Evolutionary conservation across 2,329 filamentous ascomycete species (phyloP), one percentile per base, ranked within the genome.

Genomic region (Diplodia seriata): DNA sequence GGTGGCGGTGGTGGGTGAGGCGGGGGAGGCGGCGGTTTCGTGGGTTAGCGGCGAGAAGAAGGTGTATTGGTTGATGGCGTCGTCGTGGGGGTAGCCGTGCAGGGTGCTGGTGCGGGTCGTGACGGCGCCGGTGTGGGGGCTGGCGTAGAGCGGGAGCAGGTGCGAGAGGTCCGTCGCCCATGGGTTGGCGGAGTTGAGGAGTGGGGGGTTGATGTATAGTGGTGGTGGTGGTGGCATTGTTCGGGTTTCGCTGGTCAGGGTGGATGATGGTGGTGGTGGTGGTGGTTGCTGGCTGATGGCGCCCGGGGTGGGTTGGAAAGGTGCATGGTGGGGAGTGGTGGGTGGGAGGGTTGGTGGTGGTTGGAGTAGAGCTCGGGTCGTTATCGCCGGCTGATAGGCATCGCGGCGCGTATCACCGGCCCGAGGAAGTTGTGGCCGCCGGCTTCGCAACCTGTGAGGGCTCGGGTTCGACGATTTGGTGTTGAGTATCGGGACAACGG

Each of bases 161-260:
- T 93, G 86, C 4, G 85, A 81, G 5, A 85, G 77, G 2, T 85
- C 87, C 0, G 90, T 92, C 31, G 91, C 90, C 91, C 91, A 93
- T 0, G 91, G 91, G 61, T 87, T 90, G 36, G 91, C 87, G 0
- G 90, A 91, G 79, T 94, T 94, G 71, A 93, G 81, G 7, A 94
- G 81, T 0, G 90, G 90, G 0, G 90, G 90, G 53, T 81, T 72
- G 69, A 93, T 87, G 8, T 71, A 62, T 11, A 90, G 78, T 11
- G 78, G 51, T 43, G 51, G 59, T 15, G 47, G 23, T 33, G 29
- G 29, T 33, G 43, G 29, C n/a, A n/a, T n/a, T n/a, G n/a, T n/a
- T n/a, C n/a, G n/a, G 18, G 43, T 47, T 9, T 47, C 18, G n/a
- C 11, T 3, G 43, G 6, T 47, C n/a, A 47, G 43, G 43, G 43